phyloP scores from a whole-genome alignment of 208 protist genomes.

The Leishmania braziliensis region DNA sequence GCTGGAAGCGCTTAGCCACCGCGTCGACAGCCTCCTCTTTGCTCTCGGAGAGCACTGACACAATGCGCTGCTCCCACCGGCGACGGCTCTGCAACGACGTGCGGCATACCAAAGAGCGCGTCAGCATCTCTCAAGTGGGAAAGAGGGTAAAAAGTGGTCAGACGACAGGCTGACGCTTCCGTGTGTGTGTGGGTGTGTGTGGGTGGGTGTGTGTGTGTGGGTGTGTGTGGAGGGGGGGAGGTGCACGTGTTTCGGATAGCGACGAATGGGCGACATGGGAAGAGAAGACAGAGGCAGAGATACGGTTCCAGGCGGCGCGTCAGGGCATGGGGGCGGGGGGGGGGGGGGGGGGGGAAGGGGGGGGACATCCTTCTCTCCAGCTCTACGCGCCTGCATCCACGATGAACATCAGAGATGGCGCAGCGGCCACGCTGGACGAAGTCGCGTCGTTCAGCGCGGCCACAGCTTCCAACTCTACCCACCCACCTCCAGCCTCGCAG shows the following conservation, averaged over 20 bases:
- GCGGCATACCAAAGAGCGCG: slow-evolving; percentile 14
- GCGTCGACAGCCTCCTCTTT: slow-evolving; percentile 63
- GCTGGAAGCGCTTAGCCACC: slow-evolving; percentile 75
- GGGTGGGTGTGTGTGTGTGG: neutral
- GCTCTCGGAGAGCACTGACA: slow-evolving; percentile 63
- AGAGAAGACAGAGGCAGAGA: neutral
- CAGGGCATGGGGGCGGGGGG: too few species aligned
- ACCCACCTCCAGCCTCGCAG: neutral
- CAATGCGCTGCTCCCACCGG: slow-evolving; percentile 89
- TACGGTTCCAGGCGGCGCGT: neutral
- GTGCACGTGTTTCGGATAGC: neutral
- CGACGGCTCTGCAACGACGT: slow-evolving; percentile 66
- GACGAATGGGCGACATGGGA: neutral
- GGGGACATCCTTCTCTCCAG: neutral
- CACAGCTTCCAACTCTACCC: neutral
- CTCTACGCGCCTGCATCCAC: neutral
- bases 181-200: neutral
- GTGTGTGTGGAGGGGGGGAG: neutral
- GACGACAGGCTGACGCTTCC: neutral
- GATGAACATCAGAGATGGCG: neutral
- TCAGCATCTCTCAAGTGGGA: slow-evolving; percentile 5
- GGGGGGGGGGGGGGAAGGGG: too few species aligned
- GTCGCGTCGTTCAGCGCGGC: too few species aligned
- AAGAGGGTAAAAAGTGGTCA: neutral
- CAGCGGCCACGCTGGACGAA: too few species aligned